Percentiles rank a stretch among this genome's conserved stretches.
phyloP scores from a whole-genome alignment of 2,329 filamentous ascomycete species.

The Cladosporium sp. region DNA sequence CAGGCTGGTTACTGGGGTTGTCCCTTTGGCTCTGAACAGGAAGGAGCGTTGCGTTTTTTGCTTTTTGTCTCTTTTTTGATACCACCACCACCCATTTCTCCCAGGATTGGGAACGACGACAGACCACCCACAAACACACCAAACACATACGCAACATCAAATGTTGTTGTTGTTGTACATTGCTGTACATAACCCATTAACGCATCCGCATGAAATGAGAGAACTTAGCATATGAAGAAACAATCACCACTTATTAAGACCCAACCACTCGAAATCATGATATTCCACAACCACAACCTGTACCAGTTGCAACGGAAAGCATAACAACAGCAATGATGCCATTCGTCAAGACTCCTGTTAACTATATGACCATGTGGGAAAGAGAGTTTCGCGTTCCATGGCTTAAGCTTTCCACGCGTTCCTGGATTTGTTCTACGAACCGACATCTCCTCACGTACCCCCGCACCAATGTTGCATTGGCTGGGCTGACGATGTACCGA shows the following conservation, averaged over 20 bases:
- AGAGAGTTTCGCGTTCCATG: background rate
- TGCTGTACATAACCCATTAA: conserved; percentile 9
- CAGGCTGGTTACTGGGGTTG: background rate
- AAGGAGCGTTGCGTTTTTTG: background rate
- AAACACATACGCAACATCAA: background rate
- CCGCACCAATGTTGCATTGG: background rate
- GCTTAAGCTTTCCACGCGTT: background rate
- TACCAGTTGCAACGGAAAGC: no score
- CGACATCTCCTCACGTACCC: conserved; percentile 6
- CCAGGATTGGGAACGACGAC: background rate
- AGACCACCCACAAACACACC: background rate
- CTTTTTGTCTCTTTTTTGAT: background rate
- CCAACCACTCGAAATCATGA: no score
- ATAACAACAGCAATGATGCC: background rate
- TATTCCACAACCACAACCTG: no score
- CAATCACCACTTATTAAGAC: no score
- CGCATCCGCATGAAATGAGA: conserved; percentile 3
- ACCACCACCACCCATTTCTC: background rate
- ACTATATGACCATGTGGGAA: background rate
- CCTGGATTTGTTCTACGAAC: background rate
- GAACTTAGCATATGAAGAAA: background rate
- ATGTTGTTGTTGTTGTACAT: conserved; percentile 1
- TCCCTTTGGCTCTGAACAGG: background rate
- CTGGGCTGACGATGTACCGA: background rate
- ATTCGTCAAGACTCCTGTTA: background rate